A percentile compares a stretch with the other conserved stretches of the same genome.
Evolutionary conservation across 257 asterid species (phyloP).

Genomic region (Jaltomata sinuosa): DNA sequence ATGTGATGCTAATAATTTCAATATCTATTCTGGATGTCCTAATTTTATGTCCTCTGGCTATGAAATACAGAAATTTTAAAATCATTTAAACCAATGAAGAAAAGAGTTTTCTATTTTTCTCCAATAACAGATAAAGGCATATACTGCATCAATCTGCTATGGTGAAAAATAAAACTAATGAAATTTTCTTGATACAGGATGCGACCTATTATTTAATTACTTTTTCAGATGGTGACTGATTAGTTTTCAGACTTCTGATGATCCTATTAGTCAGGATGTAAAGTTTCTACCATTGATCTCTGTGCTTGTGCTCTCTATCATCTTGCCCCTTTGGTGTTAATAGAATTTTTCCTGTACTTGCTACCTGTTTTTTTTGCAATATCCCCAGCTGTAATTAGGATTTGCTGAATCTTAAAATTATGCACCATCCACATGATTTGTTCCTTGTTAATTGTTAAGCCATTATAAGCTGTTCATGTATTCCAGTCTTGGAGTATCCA

Average conservation of each 20-base stretch:
- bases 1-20: constrained; percentile 16
- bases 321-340: neutral
- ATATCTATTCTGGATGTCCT: neutral
- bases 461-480: neutral
- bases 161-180: neutral
- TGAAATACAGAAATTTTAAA: neutral
- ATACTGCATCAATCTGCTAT: neutral
- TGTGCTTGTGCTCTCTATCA: neutral
- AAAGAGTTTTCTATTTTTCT: neutral
- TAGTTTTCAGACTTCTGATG: neutral
- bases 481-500: neutral
- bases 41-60: neutral
- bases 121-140: neutral
- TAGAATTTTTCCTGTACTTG: neutral
- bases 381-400: neutral
- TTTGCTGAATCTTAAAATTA: neutral
- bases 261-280: neutral
- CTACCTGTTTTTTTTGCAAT: neutral
- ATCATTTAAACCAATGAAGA: neutral
- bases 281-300: neutral
- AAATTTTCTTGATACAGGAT: neutral
- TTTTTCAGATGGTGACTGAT: neutral
- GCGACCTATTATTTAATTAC: neutral
- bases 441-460: neutral
- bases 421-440: neutral